Conservation (phyloP, 208 protist genomes). For the Acanthamoeba healyi region DNA sequence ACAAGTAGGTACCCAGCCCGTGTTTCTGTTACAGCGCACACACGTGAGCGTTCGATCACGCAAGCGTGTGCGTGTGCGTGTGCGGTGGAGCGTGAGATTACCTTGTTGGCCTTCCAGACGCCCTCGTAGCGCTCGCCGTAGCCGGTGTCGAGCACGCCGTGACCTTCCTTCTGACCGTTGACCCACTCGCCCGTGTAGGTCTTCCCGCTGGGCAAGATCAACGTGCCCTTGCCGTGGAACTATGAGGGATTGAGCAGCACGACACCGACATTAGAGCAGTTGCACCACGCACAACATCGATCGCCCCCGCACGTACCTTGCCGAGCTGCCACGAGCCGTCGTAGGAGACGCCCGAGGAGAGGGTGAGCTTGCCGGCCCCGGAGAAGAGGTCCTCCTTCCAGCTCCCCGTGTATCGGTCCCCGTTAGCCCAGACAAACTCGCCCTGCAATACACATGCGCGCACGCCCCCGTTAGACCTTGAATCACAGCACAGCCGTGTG, state of each 20-base stretch:
- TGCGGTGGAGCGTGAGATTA: background rate
- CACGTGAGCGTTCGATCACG: background rate
- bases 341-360: conserved; percentile 4
- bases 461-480: background rate
- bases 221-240: conserved; percentile 33
- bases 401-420: background rate
- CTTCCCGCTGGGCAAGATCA: conserved; percentile 32
- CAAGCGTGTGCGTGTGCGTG: background rate
- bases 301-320: background rate
- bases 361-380: background rate
- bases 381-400: conserved; percentile 46
- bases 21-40: background rate
- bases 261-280: too few species aligned
- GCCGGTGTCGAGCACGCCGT: conserved; percentile 5
- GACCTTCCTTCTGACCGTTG: conserved; percentile 1
- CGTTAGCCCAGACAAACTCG: background rate
- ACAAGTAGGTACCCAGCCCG: background rate
- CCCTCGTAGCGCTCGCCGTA: conserved; percentile 42
- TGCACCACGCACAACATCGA: too few species aligned
- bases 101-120: conserved; percentile 22
- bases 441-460: background rate
- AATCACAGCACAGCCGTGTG: background rate
- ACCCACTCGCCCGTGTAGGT: conserved; percentile 23
- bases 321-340: conserved; percentile 14
- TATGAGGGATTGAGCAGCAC: background rate